Conservation (phyloP, 2,329 filamentous ascomycete genomes). For the Calonectria pauciramosa region DNA sequence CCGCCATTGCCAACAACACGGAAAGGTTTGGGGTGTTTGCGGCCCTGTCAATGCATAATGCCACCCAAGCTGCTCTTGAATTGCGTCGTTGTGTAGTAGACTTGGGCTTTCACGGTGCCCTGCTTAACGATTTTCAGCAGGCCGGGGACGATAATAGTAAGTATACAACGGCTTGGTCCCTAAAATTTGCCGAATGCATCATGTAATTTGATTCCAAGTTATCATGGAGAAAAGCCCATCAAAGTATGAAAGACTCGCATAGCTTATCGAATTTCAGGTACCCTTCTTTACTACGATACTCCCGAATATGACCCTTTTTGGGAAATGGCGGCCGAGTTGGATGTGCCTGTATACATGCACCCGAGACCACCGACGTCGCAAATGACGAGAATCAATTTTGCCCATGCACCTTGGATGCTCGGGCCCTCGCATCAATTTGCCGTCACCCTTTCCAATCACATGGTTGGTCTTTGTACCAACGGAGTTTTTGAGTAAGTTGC, state of each 20-base stretch:
- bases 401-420: not conserved
- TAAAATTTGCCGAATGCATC: not conserved
- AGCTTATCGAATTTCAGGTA: not conserved
- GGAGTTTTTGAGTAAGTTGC: conserved; percentile 25
- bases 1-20: conserved; percentile 1
- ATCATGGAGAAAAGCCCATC: no score
- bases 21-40: conserved; percentile 14
- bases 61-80: conserved; percentile 8
- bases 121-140: conserved; percentile 32
- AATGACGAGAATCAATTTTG: conserved; percentile 7
- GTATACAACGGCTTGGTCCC: not conserved
- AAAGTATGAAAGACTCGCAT: not conserved
- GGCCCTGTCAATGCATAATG: conserved; percentile 25
- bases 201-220: not conserved
- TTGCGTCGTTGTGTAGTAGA: conserved; percentile 12
- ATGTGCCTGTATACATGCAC: conserved; percentile 29
- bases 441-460: conserved; percentile 18
- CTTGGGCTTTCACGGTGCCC: conserved; percentile 4
- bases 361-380: conserved; percentile 16
- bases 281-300: conserved; percentile 15
- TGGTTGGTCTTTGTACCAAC: conserved; percentile 30
- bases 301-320: conserved; percentile 26
- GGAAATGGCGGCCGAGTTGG: conserved; percentile 13
- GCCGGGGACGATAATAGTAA: not conserved
- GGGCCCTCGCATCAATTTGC: conserved; percentile 22